Evolutionary conservation across 2,329 filamentous ascomycete species (phyloP), one percentile per base, ranked within the genome.

Genomic region (Beauveria bassiana): DNA sequence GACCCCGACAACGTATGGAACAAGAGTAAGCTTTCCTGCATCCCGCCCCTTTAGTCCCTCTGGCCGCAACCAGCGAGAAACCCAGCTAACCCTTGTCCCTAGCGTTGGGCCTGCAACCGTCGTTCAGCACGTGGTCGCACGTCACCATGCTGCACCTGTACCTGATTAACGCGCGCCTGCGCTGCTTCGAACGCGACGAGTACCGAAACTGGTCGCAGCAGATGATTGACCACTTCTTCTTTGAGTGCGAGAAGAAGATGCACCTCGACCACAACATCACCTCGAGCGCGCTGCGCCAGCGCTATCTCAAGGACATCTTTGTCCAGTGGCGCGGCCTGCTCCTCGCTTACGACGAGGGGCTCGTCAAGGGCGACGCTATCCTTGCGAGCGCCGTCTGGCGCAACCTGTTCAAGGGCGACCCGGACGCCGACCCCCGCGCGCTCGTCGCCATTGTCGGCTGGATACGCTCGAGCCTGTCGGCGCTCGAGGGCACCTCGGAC

Each of bases 101-200:
- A 96, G 91, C 87, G 57, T 85, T 96, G 65, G 84, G 84, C 28
- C 84, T 99, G 20, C 81, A 84, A 38, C 90, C 92, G 1, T 98
- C 92, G 0, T 99, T 99, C 75, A 93, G 88, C 71, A 93, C 90
- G 61, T 99, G 95, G 95, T 90, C 92, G 22, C 93, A 98, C 75
- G 88, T 98, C 50, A 95, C 93, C 42, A 96, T 96, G 81, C 83
- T 99, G 62, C 93, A 99, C 79, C 89, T 99, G 83, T 98, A 96
- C 79, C 83, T 97, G 62, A 76, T 98, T 63, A 89, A 90, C 61
- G 89, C 90, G 52, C 89, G 93, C 61, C 79, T 97, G 68, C 89
- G 95, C 66, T 87, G 87, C 73, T 85, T 97, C 68, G 87, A 90
- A 24, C 78, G 81, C 59, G 83, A 87, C 24, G 80, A 84, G 66